Percentiles rank a stretch among this genome's conserved stretches.
Evolutionary conservation across 805 yeast species (phyloP).

Genomic region (Isabelozyma pseudorhagii): DNA sequence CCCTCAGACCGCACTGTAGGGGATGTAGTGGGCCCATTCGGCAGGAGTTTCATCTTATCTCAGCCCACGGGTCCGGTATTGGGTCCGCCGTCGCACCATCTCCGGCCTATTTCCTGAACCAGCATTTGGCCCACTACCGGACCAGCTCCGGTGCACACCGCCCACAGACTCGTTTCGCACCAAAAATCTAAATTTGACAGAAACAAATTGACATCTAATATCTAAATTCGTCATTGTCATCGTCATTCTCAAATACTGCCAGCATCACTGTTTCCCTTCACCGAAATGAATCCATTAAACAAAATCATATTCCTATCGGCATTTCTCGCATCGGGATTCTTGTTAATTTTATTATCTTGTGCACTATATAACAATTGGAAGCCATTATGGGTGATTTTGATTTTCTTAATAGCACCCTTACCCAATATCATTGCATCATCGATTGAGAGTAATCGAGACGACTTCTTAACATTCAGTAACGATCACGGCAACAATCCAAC

Average conservation of each 20-base stretch:
- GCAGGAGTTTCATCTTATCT: too few species aligned
- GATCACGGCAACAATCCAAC: constrained; percentile 35
- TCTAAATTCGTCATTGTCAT: too few species aligned
- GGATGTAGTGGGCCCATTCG: too few species aligned
- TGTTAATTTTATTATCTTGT: constrained; percentile 41
- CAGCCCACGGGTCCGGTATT: too few species aligned
- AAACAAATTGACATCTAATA: too few species aligned
- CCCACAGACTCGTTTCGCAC: too few species aligned
- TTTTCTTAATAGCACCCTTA: constrained; percentile 43
- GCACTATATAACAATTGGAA: constrained; percentile 42
- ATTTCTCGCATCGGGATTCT: constrained; percentile 43
- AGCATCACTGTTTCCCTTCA: not conserved
- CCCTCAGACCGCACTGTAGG: too few species aligned
- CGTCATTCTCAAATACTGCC: not conserved
- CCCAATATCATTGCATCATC: constrained; percentile 39
- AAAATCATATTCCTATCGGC: constrained; percentile 46
- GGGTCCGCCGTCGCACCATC: too few species aligned
- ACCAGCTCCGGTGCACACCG: too few species aligned
- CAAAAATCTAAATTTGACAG: too few species aligned
- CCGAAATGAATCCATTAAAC: constrained; percentile 42
- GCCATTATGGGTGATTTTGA: constrained; percentile 41
- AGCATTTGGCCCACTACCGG: too few species aligned
- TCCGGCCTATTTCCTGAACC: too few species aligned
- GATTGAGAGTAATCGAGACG: constrained; percentile 38
- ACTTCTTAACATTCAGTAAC: constrained; percentile 42